phyloP scores from a whole-genome alignment of 768 basidiomycete genomes.

The Boletus huronensis region DNA sequence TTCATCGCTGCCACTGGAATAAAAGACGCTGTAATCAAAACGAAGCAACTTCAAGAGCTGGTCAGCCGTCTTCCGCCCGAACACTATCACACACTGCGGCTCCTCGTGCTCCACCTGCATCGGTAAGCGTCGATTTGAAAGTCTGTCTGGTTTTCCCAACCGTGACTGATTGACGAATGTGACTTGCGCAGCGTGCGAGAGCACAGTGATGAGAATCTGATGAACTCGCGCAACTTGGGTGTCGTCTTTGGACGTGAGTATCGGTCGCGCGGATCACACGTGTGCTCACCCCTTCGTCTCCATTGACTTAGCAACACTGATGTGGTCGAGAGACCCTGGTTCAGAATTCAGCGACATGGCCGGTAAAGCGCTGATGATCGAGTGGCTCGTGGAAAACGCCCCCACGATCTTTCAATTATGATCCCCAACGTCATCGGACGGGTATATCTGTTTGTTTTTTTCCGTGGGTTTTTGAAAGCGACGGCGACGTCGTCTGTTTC shows the following conservation, averaged over 20 bases:
- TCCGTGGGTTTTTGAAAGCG: not conserved
- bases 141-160: not conserved
- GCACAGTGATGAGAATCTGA: slow-evolving; percentile 72
- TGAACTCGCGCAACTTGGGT: slow-evolving; percentile 93
- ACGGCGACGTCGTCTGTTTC: not conserved
- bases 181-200: slow-evolving; percentile 49
- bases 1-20: slow-evolving; percentile 77
- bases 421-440: not conserved
- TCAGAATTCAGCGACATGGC: slow-evolving; percentile 98
- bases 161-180: slow-evolving; percentile 1
- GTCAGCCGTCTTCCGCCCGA: slow-evolving; percentile 77
- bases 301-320: slow-evolving; percentile 71
- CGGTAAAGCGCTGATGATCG: slow-evolving; percentile 87
- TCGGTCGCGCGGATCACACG: not conserved
- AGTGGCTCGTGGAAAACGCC: slow-evolving; percentile 94
- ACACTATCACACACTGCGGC: slow-evolving; percentile 81
- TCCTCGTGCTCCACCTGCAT: slow-evolving; percentile 84
- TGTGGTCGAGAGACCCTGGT: slow-evolving; percentile 81
- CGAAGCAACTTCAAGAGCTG: slow-evolving; percentile 58
- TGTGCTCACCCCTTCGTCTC: not conserved
- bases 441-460: too few species aligned
- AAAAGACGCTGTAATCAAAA: slow-evolving; percentile 59
- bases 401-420: slow-evolving; percentile 42
- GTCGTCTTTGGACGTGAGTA: slow-evolving; percentile 97
- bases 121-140: slow-evolving; percentile 44